These are phyloP conservation scores for Symbiodinium pilosum DNA, from an alignment of 73 alveolate genomes.

Conservation along the genomic window DNA sequence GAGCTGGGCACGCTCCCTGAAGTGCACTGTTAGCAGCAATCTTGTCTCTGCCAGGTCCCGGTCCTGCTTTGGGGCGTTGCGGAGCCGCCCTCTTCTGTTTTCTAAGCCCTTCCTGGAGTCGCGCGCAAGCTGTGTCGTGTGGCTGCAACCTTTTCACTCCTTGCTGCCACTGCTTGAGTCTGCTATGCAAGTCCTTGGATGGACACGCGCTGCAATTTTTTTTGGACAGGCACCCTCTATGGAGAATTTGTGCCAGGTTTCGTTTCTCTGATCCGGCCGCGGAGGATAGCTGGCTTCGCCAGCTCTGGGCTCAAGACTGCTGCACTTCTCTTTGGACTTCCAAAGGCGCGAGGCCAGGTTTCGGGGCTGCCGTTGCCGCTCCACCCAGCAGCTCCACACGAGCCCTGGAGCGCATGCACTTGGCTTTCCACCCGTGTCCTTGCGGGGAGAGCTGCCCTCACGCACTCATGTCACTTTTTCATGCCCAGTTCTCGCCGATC, in stretches of 20 bases:
- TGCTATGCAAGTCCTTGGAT: not conserved
- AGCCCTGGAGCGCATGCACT: not conserved
- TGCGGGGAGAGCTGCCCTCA: not conserved
- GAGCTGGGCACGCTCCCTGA: not conserved
- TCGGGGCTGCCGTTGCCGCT: not conserved
- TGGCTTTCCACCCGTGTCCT: not conserved
- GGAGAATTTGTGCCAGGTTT: not conserved
- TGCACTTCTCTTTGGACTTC: not conserved
- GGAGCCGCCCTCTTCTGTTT: not conserved
- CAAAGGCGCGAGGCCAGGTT: not conserved
- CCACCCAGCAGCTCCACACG: not conserved
- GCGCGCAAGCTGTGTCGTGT: not conserved
- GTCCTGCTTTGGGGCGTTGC: not conserved
- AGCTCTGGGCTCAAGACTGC: not conserved
- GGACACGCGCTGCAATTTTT: not conserved
- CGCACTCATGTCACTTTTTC: not conserved
- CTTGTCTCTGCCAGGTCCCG: not conserved
- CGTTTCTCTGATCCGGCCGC: not conserved
- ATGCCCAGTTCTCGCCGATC: not conserved
- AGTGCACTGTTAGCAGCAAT: not conserved
- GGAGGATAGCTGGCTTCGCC: not conserved
- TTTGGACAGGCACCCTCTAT: not conserved
- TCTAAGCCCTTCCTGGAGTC: not conserved
- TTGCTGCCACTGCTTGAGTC: not conserved
- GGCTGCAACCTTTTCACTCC: not conserved